These are phyloP conservation scores for Paramarasmius palmivorus DNA, from an alignment of 1,284 basidiomycete species.

Conservation along the genomic window DNA sequence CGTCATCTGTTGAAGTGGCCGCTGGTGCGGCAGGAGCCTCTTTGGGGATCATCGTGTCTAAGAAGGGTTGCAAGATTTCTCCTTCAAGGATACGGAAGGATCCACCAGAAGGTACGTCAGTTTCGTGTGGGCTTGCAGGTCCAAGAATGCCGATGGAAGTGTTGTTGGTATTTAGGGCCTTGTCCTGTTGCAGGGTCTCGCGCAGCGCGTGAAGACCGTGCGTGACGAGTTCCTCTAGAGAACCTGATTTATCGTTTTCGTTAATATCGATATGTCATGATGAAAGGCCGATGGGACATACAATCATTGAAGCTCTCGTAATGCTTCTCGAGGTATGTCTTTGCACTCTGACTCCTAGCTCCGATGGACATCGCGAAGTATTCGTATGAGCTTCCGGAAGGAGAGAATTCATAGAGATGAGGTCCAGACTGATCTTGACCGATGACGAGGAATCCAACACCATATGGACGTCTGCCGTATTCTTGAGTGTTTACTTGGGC, in stretches of 20 bases:
- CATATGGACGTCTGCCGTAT: slow-evolving; percentile 96
- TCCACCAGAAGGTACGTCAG: slow-evolving; percentile 45
- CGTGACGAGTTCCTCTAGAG: slow-evolving; percentile 82
- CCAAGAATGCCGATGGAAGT: slow-evolving; percentile 93
- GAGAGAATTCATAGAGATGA: slow-evolving; percentile 98
- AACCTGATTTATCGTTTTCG: slow-evolving; percentile 46
- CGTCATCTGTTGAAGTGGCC: slow-evolving; percentile 53
- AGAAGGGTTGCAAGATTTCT: slow-evolving; percentile 68
- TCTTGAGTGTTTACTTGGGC: slow-evolving; percentile 99
- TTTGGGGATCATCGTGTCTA: slow-evolving; percentile 73
- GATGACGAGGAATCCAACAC: slow-evolving; percentile 98
- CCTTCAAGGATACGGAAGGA: slow-evolving; percentile 83
- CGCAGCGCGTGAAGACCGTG: slow-evolving; percentile 93
- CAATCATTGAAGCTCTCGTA: slow-evolving; percentile 86
- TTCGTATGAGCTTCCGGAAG: slow-evolving; percentile 96
- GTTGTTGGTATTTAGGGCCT: slow-evolving; percentile 88
- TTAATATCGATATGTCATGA: slow-evolving; percentile 7
- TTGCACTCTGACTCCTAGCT: slow-evolving; percentile 95
- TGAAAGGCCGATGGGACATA: slow-evolving; percentile 40
- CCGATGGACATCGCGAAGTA: slow-evolving; percentile 99
- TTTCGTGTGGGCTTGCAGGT: slow-evolving; percentile 62
- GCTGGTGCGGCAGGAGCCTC: slow-evolving; percentile 40
- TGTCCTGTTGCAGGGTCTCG: slow-evolving; percentile 97
- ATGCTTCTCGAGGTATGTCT: slow-evolving; percentile 97
- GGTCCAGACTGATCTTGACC: slow-evolving; percentile 95